phyloP scores from a whole-genome alignment of 1,139 yeast genomes.

The Hyphopichia pseudoburtonii region DNA sequence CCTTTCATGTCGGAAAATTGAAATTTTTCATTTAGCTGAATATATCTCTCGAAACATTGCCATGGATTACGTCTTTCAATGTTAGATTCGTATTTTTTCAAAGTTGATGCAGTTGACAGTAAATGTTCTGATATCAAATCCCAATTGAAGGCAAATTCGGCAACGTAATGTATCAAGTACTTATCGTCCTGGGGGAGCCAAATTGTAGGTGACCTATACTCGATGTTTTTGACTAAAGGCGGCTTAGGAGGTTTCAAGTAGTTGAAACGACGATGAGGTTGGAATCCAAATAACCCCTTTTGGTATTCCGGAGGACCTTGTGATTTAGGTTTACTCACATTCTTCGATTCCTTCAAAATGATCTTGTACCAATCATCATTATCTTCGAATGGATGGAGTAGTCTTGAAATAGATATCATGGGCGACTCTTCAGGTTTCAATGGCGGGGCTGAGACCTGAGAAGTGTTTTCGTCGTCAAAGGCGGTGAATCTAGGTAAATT shows the following conservation, averaged over 20 bases:
- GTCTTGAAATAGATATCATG: conserved; percentile 49
- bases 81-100: conserved; percentile 71
- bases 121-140: conserved; percentile 82
- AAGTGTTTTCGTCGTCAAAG: conserved; percentile 35
- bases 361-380: conserved; percentile 65
- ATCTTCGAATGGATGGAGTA: conserved; percentile 61
- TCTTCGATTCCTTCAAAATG: conserved; percentile 40
- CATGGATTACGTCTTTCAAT: conserved; percentile 96
- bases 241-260: conserved; percentile 83
- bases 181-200: conserved; percentile 97
- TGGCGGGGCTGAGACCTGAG: conserved; percentile 16
- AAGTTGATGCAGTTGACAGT: conserved; percentile 56
- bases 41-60: conserved; percentile 97
- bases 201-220: conserved; percentile 83
- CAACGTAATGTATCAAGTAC: conserved; percentile 72
- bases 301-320: conserved; percentile 44
- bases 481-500: conserved; percentile 57
- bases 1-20: conserved; percentile 89
- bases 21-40: conserved; percentile 86
- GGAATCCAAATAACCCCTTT: conserved; percentile 59
- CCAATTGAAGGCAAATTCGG: conserved; percentile 92
- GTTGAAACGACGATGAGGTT: conserved; percentile 60
- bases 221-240: conserved; percentile 76
- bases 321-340: conserved; percentile 9
- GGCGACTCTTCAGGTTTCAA: conserved; percentile 27